Conservation (phyloP, 2,329 filamentous ascomycete species). For the Dactylellina haptotyla region DNA sequence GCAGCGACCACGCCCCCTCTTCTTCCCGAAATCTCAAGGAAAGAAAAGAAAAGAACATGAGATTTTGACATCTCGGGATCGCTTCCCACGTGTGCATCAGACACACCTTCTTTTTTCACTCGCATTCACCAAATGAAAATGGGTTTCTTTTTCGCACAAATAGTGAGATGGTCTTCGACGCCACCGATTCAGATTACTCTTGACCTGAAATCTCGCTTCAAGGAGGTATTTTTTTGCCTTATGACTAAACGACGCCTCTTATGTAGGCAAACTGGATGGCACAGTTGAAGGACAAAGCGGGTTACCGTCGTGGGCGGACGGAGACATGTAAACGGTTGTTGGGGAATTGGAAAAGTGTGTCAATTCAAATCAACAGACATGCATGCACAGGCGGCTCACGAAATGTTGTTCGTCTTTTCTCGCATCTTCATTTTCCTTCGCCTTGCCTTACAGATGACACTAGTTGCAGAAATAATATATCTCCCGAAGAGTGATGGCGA, state of each 20-base stretch:
- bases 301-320: not conserved
- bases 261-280: not conserved
- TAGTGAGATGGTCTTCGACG: not conserved
- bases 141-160: not conserved
- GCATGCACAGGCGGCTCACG: not conserved
- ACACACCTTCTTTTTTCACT: slow-evolving; percentile 12
- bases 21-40: no score
- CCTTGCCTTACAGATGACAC: not conserved
- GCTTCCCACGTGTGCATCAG: slow-evolving; percentile 52
- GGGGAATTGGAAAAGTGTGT: not conserved
- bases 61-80: slow-evolving; percentile 44
- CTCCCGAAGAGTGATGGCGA: not conserved
- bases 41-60: not conserved
- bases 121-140: no score
- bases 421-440: not conserved
- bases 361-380: not conserved
- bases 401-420: not conserved
- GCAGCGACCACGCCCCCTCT: no score
- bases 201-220: slow-evolving; percentile 22
- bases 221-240: not conserved
- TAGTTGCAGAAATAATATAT: not conserved
- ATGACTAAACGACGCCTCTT: not conserved
- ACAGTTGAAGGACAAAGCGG: not conserved
- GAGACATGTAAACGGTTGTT: slow-evolving; percentile 1
- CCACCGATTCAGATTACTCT: slow-evolving; percentile 8